Evolutionary conservation across 1,139 yeast species (phyloP).

Genomic region (Yamadazyma songkhlaensis): DNA sequence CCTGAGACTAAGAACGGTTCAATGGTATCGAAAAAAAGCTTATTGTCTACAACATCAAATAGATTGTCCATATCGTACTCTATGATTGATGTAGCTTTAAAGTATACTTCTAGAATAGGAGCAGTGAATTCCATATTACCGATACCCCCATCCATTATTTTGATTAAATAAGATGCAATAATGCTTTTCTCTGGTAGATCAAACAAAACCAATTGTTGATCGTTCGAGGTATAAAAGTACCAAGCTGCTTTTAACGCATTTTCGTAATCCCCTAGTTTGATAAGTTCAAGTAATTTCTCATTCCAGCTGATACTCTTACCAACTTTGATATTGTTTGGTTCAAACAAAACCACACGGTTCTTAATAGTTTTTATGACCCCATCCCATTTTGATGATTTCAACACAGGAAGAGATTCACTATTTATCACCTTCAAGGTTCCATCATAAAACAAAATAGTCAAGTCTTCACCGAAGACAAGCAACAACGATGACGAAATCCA

Average conservation of each 20-base stretch:
- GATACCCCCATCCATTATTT: conserved; percentile 54
- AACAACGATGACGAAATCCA: conserved; percentile 60
- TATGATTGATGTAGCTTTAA: conserved; percentile 14
- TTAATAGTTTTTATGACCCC: conserved; percentile 25
- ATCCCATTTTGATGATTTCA: conserved; percentile 2
- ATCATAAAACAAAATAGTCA: neutral
- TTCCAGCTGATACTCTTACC: conserved; percentile 76
- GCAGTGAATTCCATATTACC: conserved; percentile 22
- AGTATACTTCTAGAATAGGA: conserved; percentile 15
- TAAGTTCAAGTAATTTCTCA: conserved; percentile 50
- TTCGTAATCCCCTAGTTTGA: conserved; percentile 48
- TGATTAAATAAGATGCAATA: conserved; percentile 54
- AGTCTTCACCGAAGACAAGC: conserved; percentile 25
- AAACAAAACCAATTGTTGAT: conserved; percentile 43
- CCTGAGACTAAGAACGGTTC: conserved; percentile 51
- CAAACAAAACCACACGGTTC: conserved; percentile 17
- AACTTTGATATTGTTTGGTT: conserved; percentile 20
- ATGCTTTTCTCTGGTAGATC: conserved; percentile 55
- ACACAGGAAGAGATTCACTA: conserved; percentile 1
- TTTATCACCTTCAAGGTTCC: conserved; percentile 1
- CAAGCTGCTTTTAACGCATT: conserved; percentile 57
- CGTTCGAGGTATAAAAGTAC: conserved; percentile 48
- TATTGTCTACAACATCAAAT: conserved; percentile 44
- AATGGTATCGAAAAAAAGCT: conserved; percentile 47
- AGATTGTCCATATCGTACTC: conserved; percentile 34